phyloP scores from a whole-genome alignment of 2,329 filamentous ascomycete species.

The Botrytis galanthina region DNA sequence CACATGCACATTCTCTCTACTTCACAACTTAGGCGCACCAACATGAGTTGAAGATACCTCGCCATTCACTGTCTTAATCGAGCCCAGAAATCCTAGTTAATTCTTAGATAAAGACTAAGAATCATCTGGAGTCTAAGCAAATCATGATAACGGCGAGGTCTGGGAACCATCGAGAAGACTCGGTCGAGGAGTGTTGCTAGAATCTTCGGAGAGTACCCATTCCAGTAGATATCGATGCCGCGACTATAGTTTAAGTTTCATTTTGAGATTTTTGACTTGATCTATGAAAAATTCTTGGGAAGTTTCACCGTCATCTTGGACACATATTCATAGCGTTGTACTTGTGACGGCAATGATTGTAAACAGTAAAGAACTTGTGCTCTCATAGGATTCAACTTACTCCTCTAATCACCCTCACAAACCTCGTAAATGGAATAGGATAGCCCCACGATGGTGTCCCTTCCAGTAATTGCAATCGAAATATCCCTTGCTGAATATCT shows the following conservation, averaged over 20 bases:
- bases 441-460: background rate
- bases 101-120: background rate
- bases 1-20: too few relatives aligned
- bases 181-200: too few relatives aligned
- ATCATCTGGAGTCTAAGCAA: background rate
- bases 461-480: background rate
- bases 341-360: background rate
- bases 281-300: background rate
- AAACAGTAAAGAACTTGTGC: background rate
- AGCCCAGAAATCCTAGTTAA: rapidly evolving
- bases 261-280: background rate
- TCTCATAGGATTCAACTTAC: background rate
- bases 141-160: background rate
- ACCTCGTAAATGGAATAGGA: rapidly evolving
- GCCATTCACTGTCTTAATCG: rapidly evolving
- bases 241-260: too few relatives aligned
- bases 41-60: rapidly evolving
- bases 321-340: background rate
- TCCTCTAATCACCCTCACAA: too few relatives aligned
- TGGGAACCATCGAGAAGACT: too few relatives aligned
- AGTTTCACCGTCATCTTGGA: background rate
- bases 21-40: rapidly evolving
- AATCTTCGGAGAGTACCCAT: too few relatives aligned
- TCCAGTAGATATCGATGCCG: too few relatives aligned
- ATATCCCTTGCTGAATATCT: background rate